Evolutionary conservation across 345 rosid species (phyloP).

Genomic region (Gossypium raimondii): DNA sequence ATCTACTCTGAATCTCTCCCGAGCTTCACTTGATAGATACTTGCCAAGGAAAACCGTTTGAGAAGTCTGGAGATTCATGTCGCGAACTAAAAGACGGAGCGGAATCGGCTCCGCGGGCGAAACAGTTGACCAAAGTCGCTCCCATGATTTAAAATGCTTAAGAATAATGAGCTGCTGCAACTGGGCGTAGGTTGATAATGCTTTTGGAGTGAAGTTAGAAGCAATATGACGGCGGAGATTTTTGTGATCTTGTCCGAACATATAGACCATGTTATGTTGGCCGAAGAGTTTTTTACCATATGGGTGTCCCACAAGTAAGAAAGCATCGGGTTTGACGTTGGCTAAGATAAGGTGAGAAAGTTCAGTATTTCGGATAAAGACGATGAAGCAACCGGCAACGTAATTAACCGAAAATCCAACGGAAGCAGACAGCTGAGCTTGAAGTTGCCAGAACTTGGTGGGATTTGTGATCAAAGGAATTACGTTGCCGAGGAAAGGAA

Average conservation of each 20-base stretch:
- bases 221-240: constrained; percentile 72
- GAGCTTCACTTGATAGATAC: constrained; percentile 37
- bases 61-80: constrained; percentile 78
- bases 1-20: constrained; percentile 43
- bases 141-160: constrained; percentile 55
- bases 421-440: constrained; percentile 35
- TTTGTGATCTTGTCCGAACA: constrained; percentile 81
- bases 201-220: constrained; percentile 71
- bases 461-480: constrained; percentile 48
- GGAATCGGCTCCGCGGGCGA: constrained; percentile 20
- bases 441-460: constrained; percentile 63
- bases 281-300: constrained; percentile 85
- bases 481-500: constrained; percentile 68
- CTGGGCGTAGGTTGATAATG: constrained; percentile 66
- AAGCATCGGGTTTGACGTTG: constrained; percentile 80
- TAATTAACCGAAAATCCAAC: constrained; percentile 66
- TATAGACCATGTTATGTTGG: constrained; percentile 73
- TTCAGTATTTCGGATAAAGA: constrained; percentile 54
- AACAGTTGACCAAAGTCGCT: constrained; percentile 15
- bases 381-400: constrained; percentile 55
- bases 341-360: constrained; percentile 67
- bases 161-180: constrained; percentile 65
- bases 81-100: constrained; percentile 50
- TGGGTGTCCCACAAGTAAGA: constrained; percentile 67
- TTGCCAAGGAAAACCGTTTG: constrained; percentile 84